Evolutionary conservation across 441 rosid genomes (phyloP).

Genomic region (Pelargonium cotyledonis): DNA sequence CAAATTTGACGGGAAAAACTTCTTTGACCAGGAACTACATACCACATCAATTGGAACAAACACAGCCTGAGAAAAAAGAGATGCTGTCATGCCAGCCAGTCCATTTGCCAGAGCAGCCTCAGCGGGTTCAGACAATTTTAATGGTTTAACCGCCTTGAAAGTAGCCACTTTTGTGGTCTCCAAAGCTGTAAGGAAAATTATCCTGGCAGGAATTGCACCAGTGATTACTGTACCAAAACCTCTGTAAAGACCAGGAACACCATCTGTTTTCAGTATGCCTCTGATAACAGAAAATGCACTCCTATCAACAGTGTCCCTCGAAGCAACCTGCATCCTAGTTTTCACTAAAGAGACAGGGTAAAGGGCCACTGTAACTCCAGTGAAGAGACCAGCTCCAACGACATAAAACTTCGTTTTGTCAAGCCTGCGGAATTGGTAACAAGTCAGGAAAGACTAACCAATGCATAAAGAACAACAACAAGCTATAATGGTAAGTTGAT

Average conservation of each 20-base stretch:
- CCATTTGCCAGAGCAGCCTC: slow-evolving; percentile 94
- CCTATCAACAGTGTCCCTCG: slow-evolving; percentile 68
- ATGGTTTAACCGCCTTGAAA: slow-evolving; percentile 66
- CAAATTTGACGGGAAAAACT: not conserved
- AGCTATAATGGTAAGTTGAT: too few relatives aligned
- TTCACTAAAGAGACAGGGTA: slow-evolving; percentile 86
- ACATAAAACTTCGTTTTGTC: slow-evolving; percentile 86
- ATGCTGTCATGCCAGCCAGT: slow-evolving; percentile 83
- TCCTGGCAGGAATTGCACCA: slow-evolving; percentile 89
- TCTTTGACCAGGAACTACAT: slow-evolving; percentile 22
- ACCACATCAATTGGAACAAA: slow-evolving; percentile 96
- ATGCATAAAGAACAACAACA: too few relatives aligned
- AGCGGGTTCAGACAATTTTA: slow-evolving; percentile 61
- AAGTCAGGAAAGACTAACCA: not conserved
- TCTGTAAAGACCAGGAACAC: slow-evolving; percentile 83
- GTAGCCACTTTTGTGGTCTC: slow-evolving; percentile 84
- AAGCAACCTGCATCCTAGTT: slow-evolving; percentile 91
- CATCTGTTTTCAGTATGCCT: slow-evolving; percentile 69
- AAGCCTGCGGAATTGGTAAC: slow-evolving; percentile 46
- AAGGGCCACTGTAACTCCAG: slow-evolving; percentile 81
- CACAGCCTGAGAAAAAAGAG: slow-evolving; percentile 74
- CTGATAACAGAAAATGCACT: slow-evolving; percentile 61
- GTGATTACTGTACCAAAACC: slow-evolving; percentile 94
- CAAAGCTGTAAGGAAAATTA: slow-evolving; percentile 73
- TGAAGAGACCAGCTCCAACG: slow-evolving; percentile 91